Evolutionary conservation across 2,329 filamentous ascomycete genomes (phyloP).

Genomic region (Aspergillus aculeatinus): DNA sequence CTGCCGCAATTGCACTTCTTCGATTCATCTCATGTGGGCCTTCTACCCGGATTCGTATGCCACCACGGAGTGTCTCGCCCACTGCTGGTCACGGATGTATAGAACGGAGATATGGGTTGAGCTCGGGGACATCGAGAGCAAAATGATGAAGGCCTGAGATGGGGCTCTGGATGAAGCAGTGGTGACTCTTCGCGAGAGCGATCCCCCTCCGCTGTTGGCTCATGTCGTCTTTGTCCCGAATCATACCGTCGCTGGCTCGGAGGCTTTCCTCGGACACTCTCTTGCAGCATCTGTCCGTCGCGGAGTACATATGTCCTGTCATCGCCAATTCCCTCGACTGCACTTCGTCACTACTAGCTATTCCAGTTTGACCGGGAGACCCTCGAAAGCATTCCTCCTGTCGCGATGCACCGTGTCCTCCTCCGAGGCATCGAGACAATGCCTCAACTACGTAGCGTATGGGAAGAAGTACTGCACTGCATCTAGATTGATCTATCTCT

Average conservation of each 20-base stretch:
- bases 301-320: constrained; percentile 37
- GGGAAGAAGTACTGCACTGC: no score
- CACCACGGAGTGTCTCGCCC: background rate
- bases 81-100: constrained; percentile 20
- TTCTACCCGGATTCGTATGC: constrained; percentile 7
- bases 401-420: no score
- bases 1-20: no score
- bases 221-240: constrained; percentile 32
- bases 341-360: no score
- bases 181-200: constrained; percentile 22
- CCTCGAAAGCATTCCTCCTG: no score
- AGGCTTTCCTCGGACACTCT: constrained; percentile 12
- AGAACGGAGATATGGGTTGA: constrained; percentile 40
- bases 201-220: constrained; percentile 33
- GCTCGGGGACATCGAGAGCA: constrained; percentile 43
- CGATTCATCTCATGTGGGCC: no score
- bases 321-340: constrained; percentile 20
- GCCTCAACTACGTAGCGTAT: no score
- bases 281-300: constrained; percentile 24
- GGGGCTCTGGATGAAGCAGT: constrained; percentile 16
- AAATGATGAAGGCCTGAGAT: constrained; percentile 20
- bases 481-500: no score
- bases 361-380: no score
- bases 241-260: background rate
- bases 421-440: no score